phyloP scores from a whole-genome alignment of 306 rosid genomes.

The Quercus cerris region DNA sequence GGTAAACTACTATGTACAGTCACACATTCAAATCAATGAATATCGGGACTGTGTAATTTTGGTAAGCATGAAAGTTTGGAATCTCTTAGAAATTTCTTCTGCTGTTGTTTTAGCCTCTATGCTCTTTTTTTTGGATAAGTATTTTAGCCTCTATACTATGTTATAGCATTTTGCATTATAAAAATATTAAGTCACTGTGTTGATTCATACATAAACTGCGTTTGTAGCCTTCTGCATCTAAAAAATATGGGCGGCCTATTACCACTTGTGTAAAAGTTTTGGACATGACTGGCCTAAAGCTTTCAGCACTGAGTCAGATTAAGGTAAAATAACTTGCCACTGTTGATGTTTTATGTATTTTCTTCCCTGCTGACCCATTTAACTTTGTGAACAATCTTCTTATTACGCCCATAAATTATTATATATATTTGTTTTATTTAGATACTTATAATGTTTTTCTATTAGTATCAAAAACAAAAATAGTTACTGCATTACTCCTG shows the following conservation, averaged over 20 bases:
- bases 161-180: slow-evolving; percentile 7
- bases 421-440: background rate
- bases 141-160: background rate
- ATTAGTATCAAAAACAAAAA: background rate
- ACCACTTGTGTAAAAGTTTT: slow-evolving; percentile 85
- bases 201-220: slow-evolving; percentile 17
- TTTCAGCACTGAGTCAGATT: slow-evolving; percentile 84
- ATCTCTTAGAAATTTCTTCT: background rate
- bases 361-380: background rate
- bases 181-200: background rate
- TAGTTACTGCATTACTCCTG: background rate
- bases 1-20: slow-evolving; percentile 97
- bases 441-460: background rate
- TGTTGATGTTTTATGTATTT: background rate
- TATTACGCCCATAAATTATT: background rate
- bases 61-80: slow-evolving; percentile 47
- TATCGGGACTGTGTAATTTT: slow-evolving; percentile 79
- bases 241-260: slow-evolving; percentile 67
- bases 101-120: background rate
- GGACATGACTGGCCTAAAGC: slow-evolving; percentile 94
- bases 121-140: no score
- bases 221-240: slow-evolving; percentile 83
- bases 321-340: slow-evolving; percentile 49
- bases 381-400: background rate
- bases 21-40: slow-evolving; percentile 96